Conservation (phyloP, 2,329 filamentous ascomycete species). For the Graphilbum sp. region DNA sequence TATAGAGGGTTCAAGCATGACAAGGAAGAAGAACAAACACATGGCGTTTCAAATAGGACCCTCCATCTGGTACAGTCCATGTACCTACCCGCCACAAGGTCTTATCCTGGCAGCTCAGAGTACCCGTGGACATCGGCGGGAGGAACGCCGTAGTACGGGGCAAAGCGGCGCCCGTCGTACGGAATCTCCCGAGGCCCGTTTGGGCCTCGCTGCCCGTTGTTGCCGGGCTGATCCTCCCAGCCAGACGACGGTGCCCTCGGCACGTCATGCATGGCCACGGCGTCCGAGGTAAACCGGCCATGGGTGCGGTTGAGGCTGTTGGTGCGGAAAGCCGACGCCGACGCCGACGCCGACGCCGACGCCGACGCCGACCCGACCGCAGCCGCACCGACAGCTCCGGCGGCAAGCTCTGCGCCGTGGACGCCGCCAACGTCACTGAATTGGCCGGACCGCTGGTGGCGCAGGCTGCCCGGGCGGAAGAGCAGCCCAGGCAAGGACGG, state of each 20-base stretch:
- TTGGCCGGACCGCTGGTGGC: too few relatives aligned
- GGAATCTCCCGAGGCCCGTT: conserved; percentile 7
- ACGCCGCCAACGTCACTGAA: too few relatives aligned
- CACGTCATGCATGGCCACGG: conserved; percentile 9
- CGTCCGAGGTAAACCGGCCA: conserved; percentile 4
- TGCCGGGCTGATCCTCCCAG: neutral
- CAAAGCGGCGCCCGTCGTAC: conserved; percentile 8
- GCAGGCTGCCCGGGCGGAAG: conserved; percentile 4
- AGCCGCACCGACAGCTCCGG: too few relatives aligned
- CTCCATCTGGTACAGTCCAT: too few relatives aligned
- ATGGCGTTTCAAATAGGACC: too few relatives aligned
- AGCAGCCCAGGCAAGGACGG: neutral
- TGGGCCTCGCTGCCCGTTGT: neutral
- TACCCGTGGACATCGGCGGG: conserved; percentile 3
- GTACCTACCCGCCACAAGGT: neutral
- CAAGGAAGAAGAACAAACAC: too few relatives aligned
- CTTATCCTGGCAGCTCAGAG: conserved; percentile 9
- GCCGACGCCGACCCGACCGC: too few relatives aligned
- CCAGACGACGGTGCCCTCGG: conserved; percentile 3
- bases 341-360: too few relatives aligned
- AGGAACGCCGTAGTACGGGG: conserved; percentile 6
- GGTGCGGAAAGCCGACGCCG: neutral
- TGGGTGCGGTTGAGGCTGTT: conserved; percentile 1
- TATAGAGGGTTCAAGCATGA: too few relatives aligned
- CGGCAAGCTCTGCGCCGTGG: too few relatives aligned